Conservation (phyloP, 352 stramenopile species). For the Phytophthora crassamura region DNA sequence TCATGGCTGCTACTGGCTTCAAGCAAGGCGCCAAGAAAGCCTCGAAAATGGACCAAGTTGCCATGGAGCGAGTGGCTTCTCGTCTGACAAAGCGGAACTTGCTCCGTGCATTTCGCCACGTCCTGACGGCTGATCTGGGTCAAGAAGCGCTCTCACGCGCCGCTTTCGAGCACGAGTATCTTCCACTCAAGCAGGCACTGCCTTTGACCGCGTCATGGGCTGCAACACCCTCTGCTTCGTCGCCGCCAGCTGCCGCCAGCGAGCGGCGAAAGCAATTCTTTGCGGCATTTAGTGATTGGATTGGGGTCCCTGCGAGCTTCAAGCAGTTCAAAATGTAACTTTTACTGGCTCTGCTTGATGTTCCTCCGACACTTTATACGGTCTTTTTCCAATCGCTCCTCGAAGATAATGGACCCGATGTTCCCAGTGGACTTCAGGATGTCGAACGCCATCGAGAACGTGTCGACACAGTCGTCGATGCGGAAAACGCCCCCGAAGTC, state of each 20-base stretch:
- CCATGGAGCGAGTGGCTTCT: constrained; percentile 64
- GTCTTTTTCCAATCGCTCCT: constrained; percentile 54
- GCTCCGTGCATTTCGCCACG: constrained; percentile 53
- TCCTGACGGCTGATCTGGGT: constrained; percentile 11
- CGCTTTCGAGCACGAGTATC: constrained; percentile 35
- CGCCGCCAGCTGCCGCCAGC: constrained; percentile 20
- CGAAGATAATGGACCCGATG: constrained; percentile 70
- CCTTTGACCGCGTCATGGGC: constrained; percentile 29
- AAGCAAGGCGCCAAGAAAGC: constrained; percentile 81
- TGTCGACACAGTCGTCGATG: constrained; percentile 68
- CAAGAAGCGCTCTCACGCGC: not conserved
- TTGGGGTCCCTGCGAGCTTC: constrained; percentile 36
- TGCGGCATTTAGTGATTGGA: constrained; percentile 42
- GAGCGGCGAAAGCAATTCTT: constrained; percentile 37
- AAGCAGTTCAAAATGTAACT: constrained; percentile 53
- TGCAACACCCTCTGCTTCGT: constrained; percentile 26
- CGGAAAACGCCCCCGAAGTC: constrained; percentile 75
- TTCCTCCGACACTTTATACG: constrained; percentile 43
- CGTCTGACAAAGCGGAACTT: constrained; percentile 68
- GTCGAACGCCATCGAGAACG: constrained; percentile 73
- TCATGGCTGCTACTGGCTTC: constrained; percentile 64
- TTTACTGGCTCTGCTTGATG: constrained; percentile 9
- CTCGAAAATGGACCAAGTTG: constrained; percentile 48
- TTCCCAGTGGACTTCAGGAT: constrained; percentile 55
- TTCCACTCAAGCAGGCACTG: constrained; percentile 45